phyloP scores from a whole-genome alignment of 495 filamentous ascomycete species.

The Aspergillus egyptiacus region DNA sequence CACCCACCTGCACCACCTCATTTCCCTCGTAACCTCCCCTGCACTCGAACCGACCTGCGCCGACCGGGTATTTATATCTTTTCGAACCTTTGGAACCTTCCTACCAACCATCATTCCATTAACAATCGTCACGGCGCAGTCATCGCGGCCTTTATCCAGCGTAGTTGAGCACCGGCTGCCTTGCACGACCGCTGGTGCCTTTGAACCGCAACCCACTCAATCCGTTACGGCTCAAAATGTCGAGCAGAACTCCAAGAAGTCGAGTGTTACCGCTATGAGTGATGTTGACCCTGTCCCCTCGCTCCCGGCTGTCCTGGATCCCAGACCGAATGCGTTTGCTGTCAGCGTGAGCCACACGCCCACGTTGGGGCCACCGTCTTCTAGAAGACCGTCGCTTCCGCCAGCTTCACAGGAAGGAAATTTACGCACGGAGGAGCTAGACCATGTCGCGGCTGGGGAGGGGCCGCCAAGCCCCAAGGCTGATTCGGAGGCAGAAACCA shows the following conservation, averaged over 20 bases:
- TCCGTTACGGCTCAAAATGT: constrained; percentile 45
- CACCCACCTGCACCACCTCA: neutral
- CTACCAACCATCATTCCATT: neutral
- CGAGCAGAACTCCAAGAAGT: constrained; percentile 40
- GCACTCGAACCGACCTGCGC: neutral
- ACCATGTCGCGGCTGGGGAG: constrained; percentile 27
- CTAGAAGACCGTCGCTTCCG: constrained; percentile 21
- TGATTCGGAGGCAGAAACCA: constrained; percentile 78
- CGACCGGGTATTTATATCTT: neutral
- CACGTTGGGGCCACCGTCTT: constrained; percentile 24
- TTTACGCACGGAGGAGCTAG: constrained; percentile 22
- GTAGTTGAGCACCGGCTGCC: constrained; percentile 34
- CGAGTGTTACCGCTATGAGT: constrained; percentile 49
- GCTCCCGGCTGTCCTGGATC: constrained; percentile 40
- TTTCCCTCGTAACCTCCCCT: neutral
- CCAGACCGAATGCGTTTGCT: constrained; percentile 33
- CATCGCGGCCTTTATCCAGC: constrained; percentile 8
- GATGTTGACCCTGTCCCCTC: constrained; percentile 43
- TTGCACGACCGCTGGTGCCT: constrained; percentile 37
- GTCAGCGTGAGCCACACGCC: constrained; percentile 29
- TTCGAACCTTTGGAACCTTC: neutral
- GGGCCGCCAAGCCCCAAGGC: constrained; percentile 39
- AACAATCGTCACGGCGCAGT: neutral
- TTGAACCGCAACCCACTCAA: constrained; percentile 26
- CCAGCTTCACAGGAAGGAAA: constrained; percentile 19